Evolutionary conservation across 805 yeast species (phyloP), one percentile per base, ranked within the genome.

Genomic region (Monosporozyma unispora): DNA sequence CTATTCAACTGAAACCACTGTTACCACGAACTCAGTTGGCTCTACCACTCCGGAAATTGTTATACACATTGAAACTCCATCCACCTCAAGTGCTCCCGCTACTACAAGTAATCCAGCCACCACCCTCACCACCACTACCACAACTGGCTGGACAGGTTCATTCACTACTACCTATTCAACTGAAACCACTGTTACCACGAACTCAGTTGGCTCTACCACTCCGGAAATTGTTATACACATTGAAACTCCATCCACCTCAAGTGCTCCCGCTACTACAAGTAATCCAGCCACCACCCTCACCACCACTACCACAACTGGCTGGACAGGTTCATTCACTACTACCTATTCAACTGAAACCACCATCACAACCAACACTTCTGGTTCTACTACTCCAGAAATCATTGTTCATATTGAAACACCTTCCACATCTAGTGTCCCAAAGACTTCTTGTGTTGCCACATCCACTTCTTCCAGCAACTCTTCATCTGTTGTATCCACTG

Each of bases 371-470:
- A 44, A 46, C 23, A 27, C 46, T n/a, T 40, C 37, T 12, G 38
- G 40, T 14, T 29, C 37, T 21, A 45, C 47, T 14, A 55, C 56
- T 16, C 46, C 52, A 18, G 57, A 53, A 41, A 48, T 52, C 7
- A 47, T 55, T 27, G 49, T 47, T 46, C 49, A 51, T 40, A 54
- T 54, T 16, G 54, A 54, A 31, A 53, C 58, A 2, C 52, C 57
- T 31, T 27, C 40, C n/a, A 18, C 41, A 14, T 37, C 48, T 18
- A 25, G 23, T 19, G 27, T 10, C 14, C 23, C 44, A 35, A 6
- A 40, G 6, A 39, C 45, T 22, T 43, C 49, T 5, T 9, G 49
- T 16, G 12, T 18, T 19, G 41, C 16, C 19, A 3, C 25, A 38
- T 18, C 41, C 12, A 16, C 41, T 11, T 38, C 41, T 19, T 7